Base-by-base conservation (phyloP, 176 grass and related monocot species). In the Typha latifolia region DNA sequence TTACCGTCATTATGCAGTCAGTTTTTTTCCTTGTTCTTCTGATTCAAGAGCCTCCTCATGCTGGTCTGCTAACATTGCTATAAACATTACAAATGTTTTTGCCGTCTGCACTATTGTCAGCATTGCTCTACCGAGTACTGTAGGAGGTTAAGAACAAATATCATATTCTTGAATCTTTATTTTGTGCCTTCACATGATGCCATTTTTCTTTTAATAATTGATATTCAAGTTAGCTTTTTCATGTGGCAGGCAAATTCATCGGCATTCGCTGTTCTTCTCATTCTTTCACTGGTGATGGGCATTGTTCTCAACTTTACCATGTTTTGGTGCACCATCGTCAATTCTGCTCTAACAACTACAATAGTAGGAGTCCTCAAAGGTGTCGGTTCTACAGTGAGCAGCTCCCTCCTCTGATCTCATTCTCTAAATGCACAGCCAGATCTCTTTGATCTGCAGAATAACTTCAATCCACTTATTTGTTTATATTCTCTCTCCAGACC, bases 291-390 rank as follows among this genome's bases (percentile, higher is more conserved):
- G 49, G 78, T 89, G 72, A 92, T 97, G 93, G 88, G 88, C 24
- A 92, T 97, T 21, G 57, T 80, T 63, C 83, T 97, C 12, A 97
- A 97, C 69, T 97, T 68, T 69, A 97, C 93, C 24, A 97, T 97
- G 93, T 97, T 97, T 37, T 88, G 82, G 83, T 97, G 93, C 83
- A 97, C 93, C 1, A 84, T 97, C 9, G 88, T 97, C 43, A 97
- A 97, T 73, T 97, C 93, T 49, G 93, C 93, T 49, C 79, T 97
- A 29, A 97, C 93, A 11, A 97, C 93, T 24, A 97, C 93, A 61
- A 92, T 97, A 74, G 88, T 97, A 19, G 93, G 93, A 55, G 93
- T 97, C 72, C 93, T 97, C 18, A 97, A 97, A 78, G 93, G 93
- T 5, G 93, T 97, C 0, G 93, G 80, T 0, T 97, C 93, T 16